Conservation (phyloP, 495 filamentous ascomycete species). For the Aspergillus steynii region DNA sequence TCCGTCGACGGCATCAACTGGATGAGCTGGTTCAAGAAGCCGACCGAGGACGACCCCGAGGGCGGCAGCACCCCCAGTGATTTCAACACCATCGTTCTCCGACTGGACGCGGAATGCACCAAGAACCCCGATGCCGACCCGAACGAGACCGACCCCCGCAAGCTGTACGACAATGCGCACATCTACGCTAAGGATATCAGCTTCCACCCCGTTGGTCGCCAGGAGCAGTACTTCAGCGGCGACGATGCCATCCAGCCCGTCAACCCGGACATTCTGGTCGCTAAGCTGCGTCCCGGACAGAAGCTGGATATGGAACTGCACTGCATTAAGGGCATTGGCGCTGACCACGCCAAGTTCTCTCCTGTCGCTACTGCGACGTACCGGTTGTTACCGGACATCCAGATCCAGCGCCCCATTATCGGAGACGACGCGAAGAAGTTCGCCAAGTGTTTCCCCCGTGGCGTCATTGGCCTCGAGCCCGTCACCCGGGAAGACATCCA, state of each 20-base stretch:
- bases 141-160: slow-evolving; percentile 74
- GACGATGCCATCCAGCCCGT: slow-evolving; percentile 68
- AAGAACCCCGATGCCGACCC: slow-evolving; percentile 67
- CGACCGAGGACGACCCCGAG: slow-evolving; percentile 53
- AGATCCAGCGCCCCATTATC: slow-evolving; percentile 76
- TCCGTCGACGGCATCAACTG: slow-evolving; percentile 70
- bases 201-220: slow-evolving; percentile 73
- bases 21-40: slow-evolving; percentile 74
- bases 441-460: slow-evolving; percentile 81
- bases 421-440: slow-evolving; percentile 89
- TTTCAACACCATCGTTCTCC: slow-evolving; percentile 76
- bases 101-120: slow-evolving; percentile 73
- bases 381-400: slow-evolving; percentile 83
- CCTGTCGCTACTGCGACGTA: slow-evolving; percentile 95
- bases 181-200: slow-evolving; percentile 83
- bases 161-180: slow-evolving; percentile 79
- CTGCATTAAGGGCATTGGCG: slow-evolving; percentile 89
- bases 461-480: slow-evolving; percentile 79
- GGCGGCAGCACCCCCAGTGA: slow-evolving; percentile 58
- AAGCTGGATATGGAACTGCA: slow-evolving; percentile 79
- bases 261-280: slow-evolving; percentile 91
- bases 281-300: slow-evolving; percentile 92
- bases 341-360: slow-evolving; percentile 96
- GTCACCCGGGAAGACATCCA: slow-evolving; percentile 68
- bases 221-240: slow-evolving; percentile 65